phyloP scores from a whole-genome alignment of 345 rosid genomes.

The Angophora floribunda region DNA sequence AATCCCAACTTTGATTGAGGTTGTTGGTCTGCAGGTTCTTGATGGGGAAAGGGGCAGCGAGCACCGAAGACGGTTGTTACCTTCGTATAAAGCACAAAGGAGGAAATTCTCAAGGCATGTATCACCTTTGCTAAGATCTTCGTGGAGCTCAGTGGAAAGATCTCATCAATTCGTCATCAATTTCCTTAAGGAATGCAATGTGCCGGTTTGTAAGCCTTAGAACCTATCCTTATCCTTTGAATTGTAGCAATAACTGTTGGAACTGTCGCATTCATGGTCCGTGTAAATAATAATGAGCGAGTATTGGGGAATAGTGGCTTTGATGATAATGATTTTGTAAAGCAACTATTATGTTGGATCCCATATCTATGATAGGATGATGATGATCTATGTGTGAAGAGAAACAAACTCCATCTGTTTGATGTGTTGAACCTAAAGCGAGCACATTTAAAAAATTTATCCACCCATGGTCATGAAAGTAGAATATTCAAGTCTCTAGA shows the following conservation, averaged over 20 bases:
- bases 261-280: neutral
- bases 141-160: conserved; percentile 17
- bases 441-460: neutral
- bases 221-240: neutral
- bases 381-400: neutral
- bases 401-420: neutral
- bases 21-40: conserved; percentile 45
- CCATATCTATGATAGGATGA: neutral
- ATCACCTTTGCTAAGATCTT: conserved; percentile 23
- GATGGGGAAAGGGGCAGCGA: conserved; percentile 77
- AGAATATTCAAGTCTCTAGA: neutral
- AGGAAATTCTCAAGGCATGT: conserved; percentile 18
- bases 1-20: neutral
- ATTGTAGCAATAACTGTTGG: neutral
- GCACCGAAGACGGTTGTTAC: conserved; percentile 57
- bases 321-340: neutral
- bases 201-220: conserved; percentile 47
- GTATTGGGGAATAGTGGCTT: neutral
- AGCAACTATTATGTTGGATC: neutral
- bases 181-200: conserved; percentile 70
- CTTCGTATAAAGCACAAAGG: conserved; percentile 85
- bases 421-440: neutral
- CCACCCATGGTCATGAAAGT: neutral
- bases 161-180: conserved; percentile 35
- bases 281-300: too few relatives aligned